Percentiles rank a stretch among this genome's conserved stretches.
phyloP scores from a whole-genome alignment of 2,329 filamentous ascomycete genomes.

The Colletotrichum horii region DNA sequence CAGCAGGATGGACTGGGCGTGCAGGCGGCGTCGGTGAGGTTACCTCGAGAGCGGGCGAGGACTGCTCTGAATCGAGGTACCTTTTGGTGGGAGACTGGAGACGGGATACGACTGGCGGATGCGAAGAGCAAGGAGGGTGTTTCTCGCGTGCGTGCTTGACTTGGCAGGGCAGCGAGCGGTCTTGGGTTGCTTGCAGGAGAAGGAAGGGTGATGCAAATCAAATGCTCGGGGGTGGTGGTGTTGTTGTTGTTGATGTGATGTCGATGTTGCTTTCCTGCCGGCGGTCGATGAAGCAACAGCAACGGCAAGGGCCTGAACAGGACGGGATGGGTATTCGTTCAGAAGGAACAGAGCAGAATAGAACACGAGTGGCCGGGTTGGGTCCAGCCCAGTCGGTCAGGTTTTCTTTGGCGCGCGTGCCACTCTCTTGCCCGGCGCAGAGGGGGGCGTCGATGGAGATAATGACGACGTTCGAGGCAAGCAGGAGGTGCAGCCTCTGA shows the following conservation, averaged over 20 bases:
- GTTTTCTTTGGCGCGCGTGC: conserved; percentile 14
- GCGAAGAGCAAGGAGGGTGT: background rate
- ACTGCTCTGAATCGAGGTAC: background rate
- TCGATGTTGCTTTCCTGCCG: background rate
- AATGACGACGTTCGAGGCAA: conserved; percentile 14
- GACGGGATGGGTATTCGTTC: background rate
- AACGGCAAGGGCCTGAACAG: background rate
- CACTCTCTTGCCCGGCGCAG: background rate
- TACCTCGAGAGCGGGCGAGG: background rate
- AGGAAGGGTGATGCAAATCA: background rate
- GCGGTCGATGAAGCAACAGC: background rate
- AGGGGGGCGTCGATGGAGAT: background rate
- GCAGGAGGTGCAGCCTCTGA: background rate
- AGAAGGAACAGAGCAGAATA: background rate
- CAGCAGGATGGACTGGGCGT: background rate
- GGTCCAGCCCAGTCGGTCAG: conserved; percentile 17
- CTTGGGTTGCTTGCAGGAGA: background rate
- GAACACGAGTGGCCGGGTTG: background rate
- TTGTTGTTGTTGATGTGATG: background rate
- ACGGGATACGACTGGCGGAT: background rate
- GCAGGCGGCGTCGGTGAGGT: background rate
- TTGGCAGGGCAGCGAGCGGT: background rate
- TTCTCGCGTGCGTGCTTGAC: background rate
- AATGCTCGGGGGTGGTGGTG: background rate
- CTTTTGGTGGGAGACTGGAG: background rate